Base-by-base conservation (phyloP, 2,329 filamentous ascomycete genomes). In the Epichloe bromicola region DNA sequence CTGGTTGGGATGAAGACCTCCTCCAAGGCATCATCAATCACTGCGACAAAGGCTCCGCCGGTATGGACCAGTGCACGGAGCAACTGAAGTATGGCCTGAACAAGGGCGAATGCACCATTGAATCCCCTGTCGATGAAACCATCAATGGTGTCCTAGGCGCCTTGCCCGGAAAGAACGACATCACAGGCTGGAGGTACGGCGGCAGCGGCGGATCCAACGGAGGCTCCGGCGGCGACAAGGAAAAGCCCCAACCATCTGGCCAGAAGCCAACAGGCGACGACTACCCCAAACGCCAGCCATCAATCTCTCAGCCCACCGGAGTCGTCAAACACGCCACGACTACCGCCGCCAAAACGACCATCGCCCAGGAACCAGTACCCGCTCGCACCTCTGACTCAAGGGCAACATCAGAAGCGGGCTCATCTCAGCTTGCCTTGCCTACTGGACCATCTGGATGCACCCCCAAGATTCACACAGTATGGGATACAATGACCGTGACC, bases 1-100 rank as follows among this genome's bases (percentile, higher is more conserved):
- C 85, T 55, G 85, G 78, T 15, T 89, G 86, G 86, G 79, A 88
- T 57, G 72, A 77, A 54, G 64, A 70, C 30, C 73, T 75, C 44
- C 79, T 87, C 47, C 80, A 85, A 65, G 71, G 76, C 54, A 83
- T 85, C 56, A 80, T 87, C 57, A 73, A 85, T 61, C 77, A 71
- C 48, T 88, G 86, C 70, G 70, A 81, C 58, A 76, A 75, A 44
- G 75, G 79, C 46, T 74, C 74, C 52, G 56, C 61, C 6, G 79
- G 78, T 47, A 81, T 87, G 70, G 76, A 83, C 55, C 70, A 75
- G 56, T 88, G 83, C 69, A 72, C 75, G 5, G 72, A 74, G 70
- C 51, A 41, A 4, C 20, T 50, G 15, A 50, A 50, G 41, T 71
- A 73, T 49, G 75, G 76, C 41, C 57, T 76, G 44, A 80, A 78